Percentiles rank a stretch among this genome's conserved stretches.
phyloP scores from a whole-genome alignment of 805 yeast genomes.

The Barnettozyma botsteinii region DNA sequence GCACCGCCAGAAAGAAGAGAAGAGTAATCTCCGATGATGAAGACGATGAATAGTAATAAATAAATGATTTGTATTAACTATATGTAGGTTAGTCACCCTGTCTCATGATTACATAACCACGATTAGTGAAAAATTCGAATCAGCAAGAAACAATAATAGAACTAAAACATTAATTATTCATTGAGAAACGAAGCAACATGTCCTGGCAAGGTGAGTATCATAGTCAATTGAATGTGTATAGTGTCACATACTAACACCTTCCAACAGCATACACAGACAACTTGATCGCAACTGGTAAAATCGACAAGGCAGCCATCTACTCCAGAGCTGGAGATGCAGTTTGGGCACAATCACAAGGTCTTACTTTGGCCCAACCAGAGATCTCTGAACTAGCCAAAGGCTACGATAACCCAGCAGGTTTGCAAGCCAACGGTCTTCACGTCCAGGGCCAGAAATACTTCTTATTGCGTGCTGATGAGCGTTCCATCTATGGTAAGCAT shows the following conservation, averaged over 20 bases:
- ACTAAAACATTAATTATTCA: background rate
- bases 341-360: conserved; percentile 83
- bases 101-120: no score
- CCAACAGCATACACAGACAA: conserved; percentile 87
- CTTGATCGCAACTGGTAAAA: conserved; percentile 76
- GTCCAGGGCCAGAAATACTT: conserved; percentile 83
- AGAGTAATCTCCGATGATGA: conserved; percentile 51
- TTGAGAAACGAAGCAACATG: conserved; percentile 28
- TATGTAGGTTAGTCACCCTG: no score
- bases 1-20: conserved; percentile 35
- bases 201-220: conserved; percentile 42
- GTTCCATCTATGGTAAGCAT: conserved; percentile 90
- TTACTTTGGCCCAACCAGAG: conserved; percentile 62
- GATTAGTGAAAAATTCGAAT: background rate
- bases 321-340: conserved; percentile 91
- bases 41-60: conserved; percentile 38
- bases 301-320: conserved; percentile 89
- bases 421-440: conserved; percentile 85
- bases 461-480: conserved; percentile 80
- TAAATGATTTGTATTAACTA: no score
- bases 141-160: background rate
- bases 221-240: background rate
- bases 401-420: conserved; percentile 67
- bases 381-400: conserved; percentile 71
- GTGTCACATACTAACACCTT: background rate